Evolutionary conservation across 108 stramenopile genomes (phyloP), one percentile per base, ranked within the genome.

Genomic region (Fragilaria radians): DNA sequence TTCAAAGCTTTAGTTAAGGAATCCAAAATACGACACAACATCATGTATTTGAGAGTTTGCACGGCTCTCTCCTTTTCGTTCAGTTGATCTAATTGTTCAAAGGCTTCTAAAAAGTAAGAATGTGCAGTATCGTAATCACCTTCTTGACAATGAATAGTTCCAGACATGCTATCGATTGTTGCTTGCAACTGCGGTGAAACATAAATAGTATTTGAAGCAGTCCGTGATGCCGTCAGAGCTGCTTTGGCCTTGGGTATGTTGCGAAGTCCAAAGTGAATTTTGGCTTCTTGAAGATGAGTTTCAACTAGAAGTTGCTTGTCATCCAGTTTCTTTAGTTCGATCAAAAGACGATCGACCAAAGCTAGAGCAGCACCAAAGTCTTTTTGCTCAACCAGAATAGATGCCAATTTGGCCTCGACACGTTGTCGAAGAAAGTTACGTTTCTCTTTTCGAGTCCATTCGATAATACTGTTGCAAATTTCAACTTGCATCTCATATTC

Each of bases 71-170:
- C 79, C 9, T 61, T 50, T 51, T 93, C 86, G 54, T 92, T 79
- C 76, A 93, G 67, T 62, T 91, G 83, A 66, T 95, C 94, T 30
- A 93, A 83, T 65, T 94, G 96, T 69, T 99, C 98, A 66, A 96
- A 99, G 18, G 96, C 95, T 71, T 99, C 99, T 63, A 98, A 76
- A 85, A 99, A 99, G 82, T 99, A 99, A 0, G 95, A 96, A 61
- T 97, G 96, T 9, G 96, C 93, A 5, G 99, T 99, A 62, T 94
- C 88, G 79, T 98, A 98, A 77, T 99, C 99, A 23, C 85, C 79
- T 70, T 99, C 99, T 69, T 99, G 97, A 31, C 91, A 91, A 68
- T 97, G 95, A 26, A 98, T 91, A 4, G 87, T 91, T 28, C 99
- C 99, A 32, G 87, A 88, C 96, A 98, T 97, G 66, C 85, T 73